Conservation (phyloP, 2,329 filamentous ascomycete species). For the Xylariaceae sp. region DNA sequence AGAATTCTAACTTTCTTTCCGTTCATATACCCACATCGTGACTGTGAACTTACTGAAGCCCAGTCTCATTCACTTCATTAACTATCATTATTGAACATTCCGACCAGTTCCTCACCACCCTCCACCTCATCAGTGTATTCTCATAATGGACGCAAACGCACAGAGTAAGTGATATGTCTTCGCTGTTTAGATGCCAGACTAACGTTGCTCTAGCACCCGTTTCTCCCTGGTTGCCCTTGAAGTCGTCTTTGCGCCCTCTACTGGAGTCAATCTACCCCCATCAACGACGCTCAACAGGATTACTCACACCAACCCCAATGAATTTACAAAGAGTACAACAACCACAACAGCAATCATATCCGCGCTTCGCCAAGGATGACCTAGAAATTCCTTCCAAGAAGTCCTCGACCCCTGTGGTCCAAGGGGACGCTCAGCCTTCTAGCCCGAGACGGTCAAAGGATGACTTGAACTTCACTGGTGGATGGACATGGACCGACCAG, state of each 20-base stretch:
- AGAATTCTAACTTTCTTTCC: conserved; percentile 4
- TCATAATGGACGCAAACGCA: conserved; percentile 22
- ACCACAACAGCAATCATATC: conserved; percentile 6
- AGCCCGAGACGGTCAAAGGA: conserved; percentile 59
- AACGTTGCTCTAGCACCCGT: conserved; percentile 16
- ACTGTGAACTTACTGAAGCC: background rate
- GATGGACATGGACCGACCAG: conserved; percentile 68
- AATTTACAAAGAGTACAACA: conserved; percentile 12
- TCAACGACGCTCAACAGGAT: conserved; percentile 24
- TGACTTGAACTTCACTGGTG: conserved; percentile 57
- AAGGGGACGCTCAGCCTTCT: conserved; percentile 9
- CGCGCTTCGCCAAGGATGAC: conserved; percentile 7
- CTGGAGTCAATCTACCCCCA: conserved; percentile 26
- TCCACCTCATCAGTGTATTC: background rate
- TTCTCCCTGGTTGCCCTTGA: conserved; percentile 26
- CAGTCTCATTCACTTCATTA: conserved; percentile 5
- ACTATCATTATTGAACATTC: background rate
- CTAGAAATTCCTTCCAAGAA: conserved; percentile 4
- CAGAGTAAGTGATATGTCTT: conserved; percentile 13
- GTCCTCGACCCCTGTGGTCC: too few species aligned
- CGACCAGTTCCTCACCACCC: background rate
- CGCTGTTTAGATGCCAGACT: background rate
- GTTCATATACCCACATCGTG: conserved; percentile 1
- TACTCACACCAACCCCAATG: conserved; percentile 25
- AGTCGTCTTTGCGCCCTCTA: conserved; percentile 23